These are phyloP conservation scores for Kuraishia ogatae DNA, from an alignment of 805 yeast species.

Conservation along the genomic window DNA sequence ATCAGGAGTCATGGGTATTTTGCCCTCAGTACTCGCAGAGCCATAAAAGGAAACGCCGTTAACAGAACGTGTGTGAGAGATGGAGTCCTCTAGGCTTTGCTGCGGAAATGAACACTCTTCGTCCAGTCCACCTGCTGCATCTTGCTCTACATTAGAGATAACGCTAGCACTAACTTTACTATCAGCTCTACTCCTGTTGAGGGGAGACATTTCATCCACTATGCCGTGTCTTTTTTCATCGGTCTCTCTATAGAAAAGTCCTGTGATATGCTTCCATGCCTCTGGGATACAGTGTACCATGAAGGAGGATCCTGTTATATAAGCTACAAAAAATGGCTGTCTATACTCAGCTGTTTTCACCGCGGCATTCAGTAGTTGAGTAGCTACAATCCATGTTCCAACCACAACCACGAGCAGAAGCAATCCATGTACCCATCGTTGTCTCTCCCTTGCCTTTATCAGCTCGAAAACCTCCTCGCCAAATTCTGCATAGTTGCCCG, in stretches of 20 bases:
- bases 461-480: slow-evolving; percentile 21
- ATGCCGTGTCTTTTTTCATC: background rate
- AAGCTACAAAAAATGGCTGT: slow-evolving; percentile 40
- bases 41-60: background rate
- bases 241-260: background rate
- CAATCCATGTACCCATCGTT: slow-evolving; percentile 35
- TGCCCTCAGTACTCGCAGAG: background rate
- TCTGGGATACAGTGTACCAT: slow-evolving; percentile 36
- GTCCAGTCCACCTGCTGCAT: background rate
- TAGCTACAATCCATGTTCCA: slow-evolving; percentile 38
- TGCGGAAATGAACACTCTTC: background rate
- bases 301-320: slow-evolving; percentile 40
- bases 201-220: background rate
- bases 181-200: background rate
- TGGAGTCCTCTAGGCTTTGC: background rate
- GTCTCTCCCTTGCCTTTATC: slow-evolving; percentile 26
- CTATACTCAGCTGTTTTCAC: slow-evolving; percentile 37
- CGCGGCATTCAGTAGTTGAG: slow-evolving; percentile 39
- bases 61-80: background rate
- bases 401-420: slow-evolving; percentile 31
- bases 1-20: slow-evolving; percentile 7
- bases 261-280: slow-evolving; percentile 5
- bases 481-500: slow-evolving; percentile 12
- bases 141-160: background rate
- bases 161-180: background rate